phyloP scores from a whole-genome alignment of 2,329 filamentous ascomycete genomes.

The Leptodontidium sp. region DNA sequence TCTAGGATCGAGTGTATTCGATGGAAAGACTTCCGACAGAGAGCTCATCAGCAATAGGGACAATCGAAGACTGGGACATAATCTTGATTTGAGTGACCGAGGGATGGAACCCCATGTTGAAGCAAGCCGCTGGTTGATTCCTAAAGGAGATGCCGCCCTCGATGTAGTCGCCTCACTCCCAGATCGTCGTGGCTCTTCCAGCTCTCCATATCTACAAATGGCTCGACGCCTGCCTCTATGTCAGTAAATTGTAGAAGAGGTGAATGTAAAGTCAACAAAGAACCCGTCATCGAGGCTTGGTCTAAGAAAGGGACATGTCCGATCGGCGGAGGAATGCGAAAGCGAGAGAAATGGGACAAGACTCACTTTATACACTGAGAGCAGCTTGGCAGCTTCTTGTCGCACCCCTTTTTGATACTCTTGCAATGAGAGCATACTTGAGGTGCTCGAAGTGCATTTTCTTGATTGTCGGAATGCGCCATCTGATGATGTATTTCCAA shows the following conservation, averaged over 20 bases:
- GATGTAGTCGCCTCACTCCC: slow-evolving; percentile 27
- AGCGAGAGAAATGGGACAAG: background rate
- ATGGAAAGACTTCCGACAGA: slow-evolving; percentile 35
- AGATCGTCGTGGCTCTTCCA: slow-evolving; percentile 27
- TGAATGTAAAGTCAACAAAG: background rate
- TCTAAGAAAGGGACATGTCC: background rate
- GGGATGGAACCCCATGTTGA: slow-evolving; percentile 34
- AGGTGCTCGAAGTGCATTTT: slow-evolving; percentile 26
- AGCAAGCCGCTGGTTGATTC: slow-evolving; percentile 13
- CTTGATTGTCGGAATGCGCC: slow-evolving; percentile 22
- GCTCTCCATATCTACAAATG: slow-evolving; percentile 35
- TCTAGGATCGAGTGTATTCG: slow-evolving; percentile 21
- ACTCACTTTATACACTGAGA: slow-evolving; percentile 39
- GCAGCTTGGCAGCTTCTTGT: slow-evolving; percentile 38
- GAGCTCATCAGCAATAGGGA: slow-evolving; percentile 36
- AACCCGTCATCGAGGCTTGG: background rate
- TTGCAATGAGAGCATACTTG: slow-evolving; percentile 40
- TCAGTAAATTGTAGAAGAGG: slow-evolving; percentile 15
- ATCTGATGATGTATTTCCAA: slow-evolving; percentile 10
- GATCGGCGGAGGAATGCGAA: background rate
- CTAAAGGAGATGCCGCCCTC: slow-evolving; percentile 14
- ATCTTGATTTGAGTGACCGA: slow-evolving; percentile 23
- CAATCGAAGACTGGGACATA: slow-evolving; percentile 32
- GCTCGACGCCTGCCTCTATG: slow-evolving; percentile 30
- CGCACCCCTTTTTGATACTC: slow-evolving; percentile 40